A percentile compares a stretch with the other conserved stretches of the same genome.
Conservation (phyloP, 2,329 filamentous ascomycete species). For the Hirsutella minnesotensis region DNA sequence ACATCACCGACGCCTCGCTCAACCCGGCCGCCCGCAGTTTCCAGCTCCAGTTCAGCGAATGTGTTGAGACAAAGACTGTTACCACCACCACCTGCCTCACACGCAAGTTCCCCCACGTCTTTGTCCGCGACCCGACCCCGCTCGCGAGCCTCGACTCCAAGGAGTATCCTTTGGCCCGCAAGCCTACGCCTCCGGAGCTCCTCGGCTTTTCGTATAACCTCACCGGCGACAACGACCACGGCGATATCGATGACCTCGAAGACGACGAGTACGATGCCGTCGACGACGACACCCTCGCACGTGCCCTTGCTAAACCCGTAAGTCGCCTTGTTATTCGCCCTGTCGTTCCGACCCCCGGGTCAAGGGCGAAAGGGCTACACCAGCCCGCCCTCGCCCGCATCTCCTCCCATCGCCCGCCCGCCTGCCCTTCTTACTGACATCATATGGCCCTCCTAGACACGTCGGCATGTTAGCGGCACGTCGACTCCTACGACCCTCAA, state of each 20-base stretch:
- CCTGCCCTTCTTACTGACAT: not conserved
- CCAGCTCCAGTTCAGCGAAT: constrained; percentile 50
- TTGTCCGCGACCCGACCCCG: constrained; percentile 61
- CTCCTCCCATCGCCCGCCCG: not conserved
- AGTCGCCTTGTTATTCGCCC: not conserved
- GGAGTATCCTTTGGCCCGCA: constrained; percentile 76
- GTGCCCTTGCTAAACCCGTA: not conserved
- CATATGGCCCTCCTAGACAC: constrained; percentile 5
- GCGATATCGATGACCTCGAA: constrained; percentile 14
- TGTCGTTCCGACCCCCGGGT: not conserved
- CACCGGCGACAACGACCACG: constrained; percentile 20
- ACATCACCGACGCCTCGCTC: constrained; percentile 29
- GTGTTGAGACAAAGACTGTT: constrained; percentile 58
- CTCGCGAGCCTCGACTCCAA: constrained; percentile 69
- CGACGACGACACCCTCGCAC: constrained; percentile 7
- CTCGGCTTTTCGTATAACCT: constrained; percentile 63
- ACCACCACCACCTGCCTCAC: constrained; percentile 90
- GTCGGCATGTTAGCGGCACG: constrained; percentile 10
- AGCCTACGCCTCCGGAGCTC: constrained; percentile 70
- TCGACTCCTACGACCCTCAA: constrained; percentile 15
- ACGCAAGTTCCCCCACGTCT: constrained; percentile 71
- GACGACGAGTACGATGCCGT: constrained; percentile 7
- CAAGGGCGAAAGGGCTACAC: not conserved
- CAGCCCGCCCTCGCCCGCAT: not conserved
- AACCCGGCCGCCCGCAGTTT: constrained; percentile 21